Evolutionary conservation across 192 early-diverging fungal genomes (phyloP).

Genomic region (Diversispora epigaea): DNA sequence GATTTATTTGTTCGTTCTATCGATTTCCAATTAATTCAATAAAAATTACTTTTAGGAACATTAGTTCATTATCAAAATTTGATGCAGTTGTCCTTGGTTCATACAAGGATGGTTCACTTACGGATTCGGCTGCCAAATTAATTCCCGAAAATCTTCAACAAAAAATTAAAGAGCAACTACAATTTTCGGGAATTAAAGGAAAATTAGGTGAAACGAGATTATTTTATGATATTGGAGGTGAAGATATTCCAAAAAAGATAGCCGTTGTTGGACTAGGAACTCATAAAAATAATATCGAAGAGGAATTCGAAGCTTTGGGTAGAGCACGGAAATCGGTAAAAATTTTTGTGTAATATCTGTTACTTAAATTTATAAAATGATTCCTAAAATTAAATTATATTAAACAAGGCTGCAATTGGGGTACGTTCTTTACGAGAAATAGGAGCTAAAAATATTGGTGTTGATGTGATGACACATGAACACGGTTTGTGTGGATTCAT

Average conservation of each 20-base stretch:
- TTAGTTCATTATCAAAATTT: neutral
- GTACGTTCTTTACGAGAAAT: constrained; percentile 62
- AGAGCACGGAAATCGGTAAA: constrained; percentile 62
- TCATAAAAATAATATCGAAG: constrained; percentile 30
- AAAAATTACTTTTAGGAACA: too few relatives aligned
- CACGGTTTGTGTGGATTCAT: constrained; percentile 38
- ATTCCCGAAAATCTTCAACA: constrained; percentile 40
- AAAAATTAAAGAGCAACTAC: constrained; percentile 41
- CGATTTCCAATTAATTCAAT: too few relatives aligned
- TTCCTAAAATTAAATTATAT: too few relatives aligned
- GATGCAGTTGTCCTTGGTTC: constrained; percentile 37
- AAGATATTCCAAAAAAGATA: constrained; percentile 52
- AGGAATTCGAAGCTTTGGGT: constrained; percentile 45
- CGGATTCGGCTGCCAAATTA: constrained; percentile 9
- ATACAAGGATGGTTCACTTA: constrained; percentile 39
- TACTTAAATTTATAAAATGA: too few relatives aligned
- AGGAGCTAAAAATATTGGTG: constrained; percentile 51
- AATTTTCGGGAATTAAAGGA: constrained; percentile 45
- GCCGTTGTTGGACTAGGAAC: constrained; percentile 69
- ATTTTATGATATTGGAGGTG: constrained; percentile 52
- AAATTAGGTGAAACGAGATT: constrained; percentile 56
- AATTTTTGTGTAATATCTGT: neutral
- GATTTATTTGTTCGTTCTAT: too few relatives aligned
- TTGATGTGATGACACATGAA: constrained; percentile 58
- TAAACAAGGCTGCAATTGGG: constrained; percentile 55